Evolutionary conservation across 176 grass and related monocot genomes (phyloP), one percentile per base, ranked within the genome.

Genomic region (Aechmea fasciata): DNA sequence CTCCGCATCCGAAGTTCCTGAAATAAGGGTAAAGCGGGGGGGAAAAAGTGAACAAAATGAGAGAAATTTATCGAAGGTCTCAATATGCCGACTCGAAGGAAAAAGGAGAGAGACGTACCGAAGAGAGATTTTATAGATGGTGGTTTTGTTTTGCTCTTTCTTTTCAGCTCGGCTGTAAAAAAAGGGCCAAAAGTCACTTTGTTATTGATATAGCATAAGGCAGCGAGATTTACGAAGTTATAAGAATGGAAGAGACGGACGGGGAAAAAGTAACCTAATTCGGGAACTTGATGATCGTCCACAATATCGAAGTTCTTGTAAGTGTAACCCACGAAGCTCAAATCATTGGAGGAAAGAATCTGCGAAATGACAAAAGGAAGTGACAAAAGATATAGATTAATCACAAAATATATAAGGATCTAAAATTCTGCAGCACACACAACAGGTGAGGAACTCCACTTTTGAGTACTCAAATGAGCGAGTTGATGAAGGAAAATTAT

Each of bases 261-360:
- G 29, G 7, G 20, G 20, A 41, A 11, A 69, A 25, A 65, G 63
- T 52, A 19, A 77, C 76, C 76, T 71, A 78, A 70, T 71, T 71
- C 76, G 18, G 76, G 76, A 55, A 78, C 66, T 64, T 70, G 53
- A 51, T 63, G 66, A 74, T 83, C 78, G 73, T 88, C 79, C 14
- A 89, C 86, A 49, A 83, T 73, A 15, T 82, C 86, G 64, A 85
- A 89, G 62, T 89, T 89, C 66, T 89, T 89, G 72, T 81, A 89
- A 57, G 82, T 89, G 64, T 89, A 89, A 7, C 86, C 86, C 51
- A 85, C 76, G 78, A 89, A 89, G 55, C 76, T 85, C 73, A 81
- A 72, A 65, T 80, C 75, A 67, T 85, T 76, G 61, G 86, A 78
- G 47, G 57, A 82, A 71, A 83, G 87, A 73, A 86, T 86, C 87